Conservation (phyloP, 2,329 filamentous ascomycete species). For the Conoideocrella luteorostrata region DNA sequence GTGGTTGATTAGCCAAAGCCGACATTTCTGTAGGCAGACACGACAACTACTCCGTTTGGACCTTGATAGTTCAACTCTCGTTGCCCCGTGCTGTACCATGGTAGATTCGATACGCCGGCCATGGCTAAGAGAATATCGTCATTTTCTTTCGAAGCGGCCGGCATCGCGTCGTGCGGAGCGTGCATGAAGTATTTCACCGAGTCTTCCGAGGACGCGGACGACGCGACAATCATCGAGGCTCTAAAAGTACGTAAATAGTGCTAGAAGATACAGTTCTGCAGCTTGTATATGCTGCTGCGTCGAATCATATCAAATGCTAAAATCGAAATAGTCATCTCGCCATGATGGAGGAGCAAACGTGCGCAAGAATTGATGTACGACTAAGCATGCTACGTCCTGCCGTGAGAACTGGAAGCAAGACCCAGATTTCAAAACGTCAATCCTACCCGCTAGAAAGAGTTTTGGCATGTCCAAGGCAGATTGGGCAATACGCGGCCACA, state of each 20-base stretch:
- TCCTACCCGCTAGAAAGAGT: constrained; percentile 14
- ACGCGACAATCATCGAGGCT: constrained; percentile 5
- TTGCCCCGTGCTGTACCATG: constrained; percentile 21
- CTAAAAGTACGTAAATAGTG: constrained; percentile 24
- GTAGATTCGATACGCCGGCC: too few species aligned
- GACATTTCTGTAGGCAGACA: constrained; percentile 27
- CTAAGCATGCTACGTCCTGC: constrained; percentile 17
- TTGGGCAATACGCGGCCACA: constrained; percentile 19
- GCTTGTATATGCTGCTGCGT: constrained; percentile 24
- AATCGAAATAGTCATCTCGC: constrained; percentile 23
- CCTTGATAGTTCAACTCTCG: constrained; percentile 18
- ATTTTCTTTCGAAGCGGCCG: too few species aligned
- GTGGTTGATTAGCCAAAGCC: constrained; percentile 30
- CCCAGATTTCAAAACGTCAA: constrained; percentile 13
- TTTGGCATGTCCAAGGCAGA: constrained; percentile 15
- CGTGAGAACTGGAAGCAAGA: constrained; percentile 15
- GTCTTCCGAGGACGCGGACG: neutral
- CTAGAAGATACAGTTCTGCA: constrained; percentile 21
- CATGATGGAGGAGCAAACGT: constrained; percentile 13
- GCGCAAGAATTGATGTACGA: constrained; percentile 20
- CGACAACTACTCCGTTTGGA: constrained; percentile 19
- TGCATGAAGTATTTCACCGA: constrained; percentile 18
- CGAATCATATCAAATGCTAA: constrained; percentile 27
- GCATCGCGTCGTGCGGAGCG: neutral
- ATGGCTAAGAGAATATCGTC: too few species aligned